phyloP scores from a whole-genome alignment of 2,329 filamentous ascomycete genomes.

The Pezicula rhizophila region DNA sequence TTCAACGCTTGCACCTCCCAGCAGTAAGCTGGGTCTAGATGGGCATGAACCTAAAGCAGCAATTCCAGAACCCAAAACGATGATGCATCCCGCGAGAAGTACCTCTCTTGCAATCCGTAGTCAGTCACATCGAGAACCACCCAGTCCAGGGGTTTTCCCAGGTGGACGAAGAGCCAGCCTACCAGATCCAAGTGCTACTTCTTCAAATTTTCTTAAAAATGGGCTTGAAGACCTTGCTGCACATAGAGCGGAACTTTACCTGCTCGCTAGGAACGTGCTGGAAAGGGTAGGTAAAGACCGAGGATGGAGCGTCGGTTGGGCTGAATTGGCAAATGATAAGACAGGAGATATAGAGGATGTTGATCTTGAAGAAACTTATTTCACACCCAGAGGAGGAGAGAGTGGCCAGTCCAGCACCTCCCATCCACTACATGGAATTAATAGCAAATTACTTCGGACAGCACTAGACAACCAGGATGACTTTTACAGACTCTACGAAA shows the following conservation, averaged over 20 bases:
- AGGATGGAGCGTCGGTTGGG: slow-evolving; percentile 76
- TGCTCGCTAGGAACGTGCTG: slow-evolving; percentile 73
- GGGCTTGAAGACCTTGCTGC: slow-evolving; percentile 80
- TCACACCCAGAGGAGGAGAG: neutral
- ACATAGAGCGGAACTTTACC: slow-evolving; percentile 73
- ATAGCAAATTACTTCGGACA: slow-evolving; percentile 50
- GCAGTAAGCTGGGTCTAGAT: slow-evolving; percentile 24
- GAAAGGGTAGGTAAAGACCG: slow-evolving; percentile 65
- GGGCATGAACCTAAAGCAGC: slow-evolving; percentile 54
- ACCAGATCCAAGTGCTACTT: slow-evolving; percentile 32
- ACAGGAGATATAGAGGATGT: slow-evolving; percentile 48
- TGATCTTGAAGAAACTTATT: slow-evolving; percentile 35
- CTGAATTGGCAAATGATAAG: slow-evolving; percentile 41
- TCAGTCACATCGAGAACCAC: slow-evolving; percentile 36
- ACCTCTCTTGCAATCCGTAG: slow-evolving; percentile 50
- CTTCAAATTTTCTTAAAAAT: slow-evolving; percentile 45
- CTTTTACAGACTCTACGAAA: slow-evolving; percentile 64
- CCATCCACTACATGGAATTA: slow-evolving; percentile 38
- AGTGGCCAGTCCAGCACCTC: neutral
- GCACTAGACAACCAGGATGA: slow-evolving; percentile 56
- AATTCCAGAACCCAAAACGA: slow-evolving; percentile 63
- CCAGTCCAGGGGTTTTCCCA: slow-evolving; percentile 49
- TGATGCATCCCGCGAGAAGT: slow-evolving; percentile 61
- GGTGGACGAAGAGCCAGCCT: slow-evolving; percentile 35
- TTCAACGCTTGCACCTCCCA: slow-evolving; percentile 40